Percentiles rank a stretch among this genome's conserved stretches.
These are phyloP conservation scores for Rubia occidens DNA, from an alignment of 305 asterid species.

Conservation along the genomic window DNA sequence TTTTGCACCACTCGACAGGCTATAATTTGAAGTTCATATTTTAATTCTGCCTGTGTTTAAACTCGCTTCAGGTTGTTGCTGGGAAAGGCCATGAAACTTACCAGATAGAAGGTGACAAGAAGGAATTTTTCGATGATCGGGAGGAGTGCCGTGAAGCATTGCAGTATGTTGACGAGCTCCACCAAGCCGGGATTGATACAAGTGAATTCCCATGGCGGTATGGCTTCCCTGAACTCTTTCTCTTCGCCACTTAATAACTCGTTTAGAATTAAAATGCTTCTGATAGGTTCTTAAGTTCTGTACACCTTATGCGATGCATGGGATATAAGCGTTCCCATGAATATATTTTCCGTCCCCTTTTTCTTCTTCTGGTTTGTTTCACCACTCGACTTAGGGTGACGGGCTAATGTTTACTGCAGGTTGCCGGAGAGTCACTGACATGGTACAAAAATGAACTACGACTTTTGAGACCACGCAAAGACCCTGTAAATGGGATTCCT, in stretches of 20 bases:
- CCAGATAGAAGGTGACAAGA: slow-evolving; percentile 81
- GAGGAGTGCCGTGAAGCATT: slow-evolving; percentile 97
- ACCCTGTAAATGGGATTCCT: slow-evolving; percentile 6
- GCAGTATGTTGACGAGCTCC: slow-evolving; percentile 97
- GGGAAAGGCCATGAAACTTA: slow-evolving; percentile 90
- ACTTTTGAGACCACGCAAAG: slow-evolving; percentile 20
- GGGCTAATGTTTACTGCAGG: slow-evolving; percentile 33
- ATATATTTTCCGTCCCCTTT: neutral
- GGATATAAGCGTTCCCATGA: neutral
- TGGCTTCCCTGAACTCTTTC: neutral
- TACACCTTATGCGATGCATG: neutral
- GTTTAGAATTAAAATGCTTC: neutral
- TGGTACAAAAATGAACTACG: slow-evolving; percentile 11
- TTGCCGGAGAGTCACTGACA: slow-evolving; percentile 86
- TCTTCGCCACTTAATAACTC: neutral
- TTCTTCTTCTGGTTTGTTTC: neutral
- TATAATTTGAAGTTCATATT: neutral
- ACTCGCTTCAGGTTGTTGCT: slow-evolving; percentile 66
- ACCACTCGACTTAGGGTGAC: neutral
- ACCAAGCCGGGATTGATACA: slow-evolving; percentile 97
- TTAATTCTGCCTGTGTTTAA: neutral
- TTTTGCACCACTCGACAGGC: neutral
- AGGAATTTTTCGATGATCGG: slow-evolving; percentile 84
- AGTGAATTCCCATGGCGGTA: slow-evolving; percentile 99
- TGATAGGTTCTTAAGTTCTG: neutral